phyloP scores from a whole-genome alignment of 495 filamentous ascomycete genomes.

The Hypoxylon rickii region DNA sequence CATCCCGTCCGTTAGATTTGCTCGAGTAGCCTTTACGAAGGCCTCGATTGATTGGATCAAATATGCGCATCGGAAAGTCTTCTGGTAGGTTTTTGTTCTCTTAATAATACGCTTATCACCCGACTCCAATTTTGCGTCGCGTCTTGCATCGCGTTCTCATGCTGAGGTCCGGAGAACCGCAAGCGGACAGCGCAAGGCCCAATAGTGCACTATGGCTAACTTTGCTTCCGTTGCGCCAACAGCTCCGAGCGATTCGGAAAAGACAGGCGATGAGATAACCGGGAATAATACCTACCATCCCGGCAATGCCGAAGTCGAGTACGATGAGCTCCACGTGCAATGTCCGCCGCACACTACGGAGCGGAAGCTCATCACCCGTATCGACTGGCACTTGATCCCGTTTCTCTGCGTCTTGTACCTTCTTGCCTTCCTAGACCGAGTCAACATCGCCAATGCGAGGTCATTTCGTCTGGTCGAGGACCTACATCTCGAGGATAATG shows the following conservation, averaged over 20 bases:
- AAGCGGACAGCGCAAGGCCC: background rate
- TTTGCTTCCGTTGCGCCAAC: conserved; percentile 1
- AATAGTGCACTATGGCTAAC: conserved; percentile 11
- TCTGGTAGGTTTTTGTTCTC: conserved; percentile 18
- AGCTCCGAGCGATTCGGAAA: conserved; percentile 32
- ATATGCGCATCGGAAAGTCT: conserved; percentile 22
- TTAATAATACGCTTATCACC: background rate
- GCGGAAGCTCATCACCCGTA: conserved; percentile 70
- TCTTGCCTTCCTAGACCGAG: conserved; percentile 84
- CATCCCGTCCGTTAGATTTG: conserved; percentile 1
- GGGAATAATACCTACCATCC: conserved; percentile 34
- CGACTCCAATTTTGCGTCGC: conserved; percentile 9
- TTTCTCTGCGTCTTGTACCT: conserved; percentile 83
- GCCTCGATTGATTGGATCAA: conserved; percentile 9
- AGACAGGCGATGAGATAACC: conserved; percentile 17
- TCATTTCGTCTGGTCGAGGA: conserved; percentile 68
- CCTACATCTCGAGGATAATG: conserved; percentile 59
- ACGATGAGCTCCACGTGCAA: conserved; percentile 48
- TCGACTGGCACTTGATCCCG: conserved; percentile 81
- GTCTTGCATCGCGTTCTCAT: conserved; percentile 3
- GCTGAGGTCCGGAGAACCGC: background rate
- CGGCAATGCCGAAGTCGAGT: conserved; percentile 30
- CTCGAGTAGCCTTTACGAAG: background rate
- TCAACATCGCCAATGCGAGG: conserved; percentile 71
- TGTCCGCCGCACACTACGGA: conserved; percentile 71